phyloP scores from a whole-genome alignment of 805 yeast species.

The Tetrapisispora iriomotensis region DNA sequence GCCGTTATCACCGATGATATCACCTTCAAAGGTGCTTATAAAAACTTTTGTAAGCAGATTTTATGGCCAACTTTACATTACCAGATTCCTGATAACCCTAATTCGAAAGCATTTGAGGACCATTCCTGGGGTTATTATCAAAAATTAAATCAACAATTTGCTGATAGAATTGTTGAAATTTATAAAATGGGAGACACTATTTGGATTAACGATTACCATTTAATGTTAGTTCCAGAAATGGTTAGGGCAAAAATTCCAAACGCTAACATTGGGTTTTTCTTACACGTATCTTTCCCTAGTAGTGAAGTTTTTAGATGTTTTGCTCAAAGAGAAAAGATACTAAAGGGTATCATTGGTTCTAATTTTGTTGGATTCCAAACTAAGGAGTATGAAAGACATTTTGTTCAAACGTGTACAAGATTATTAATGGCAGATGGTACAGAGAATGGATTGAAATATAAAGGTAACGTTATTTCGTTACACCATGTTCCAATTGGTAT shows the following conservation, averaged over 20 bases:
- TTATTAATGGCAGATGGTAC: conserved; percentile 76
- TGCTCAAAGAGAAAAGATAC: conserved; percentile 70
- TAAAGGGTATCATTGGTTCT: conserved; percentile 82
- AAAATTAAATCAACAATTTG: conserved; percentile 64
- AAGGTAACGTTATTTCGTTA: conserved; percentile 47
- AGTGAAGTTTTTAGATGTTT: conserved; percentile 90
- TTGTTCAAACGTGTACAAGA: conserved; percentile 80
- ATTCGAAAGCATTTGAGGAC: conserved; percentile 88
- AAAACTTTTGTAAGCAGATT: conserved; percentile 85
- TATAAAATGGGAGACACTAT: conserved; percentile 70
- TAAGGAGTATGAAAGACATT: conserved; percentile 87
- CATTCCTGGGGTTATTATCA: conserved; percentile 87
- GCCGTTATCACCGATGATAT: conserved; percentile 69
- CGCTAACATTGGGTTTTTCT: conserved; percentile 83
- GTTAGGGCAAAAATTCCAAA: conserved; percentile 63
- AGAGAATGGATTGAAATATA: conserved; percentile 43
- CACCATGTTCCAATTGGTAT: conserved; percentile 69
- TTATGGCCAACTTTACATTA: conserved; percentile 93
- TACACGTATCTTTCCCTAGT: conserved; percentile 92
- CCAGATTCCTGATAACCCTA: conserved; percentile 92
- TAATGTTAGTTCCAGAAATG: conserved; percentile 79
- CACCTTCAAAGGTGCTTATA: conserved; percentile 83
- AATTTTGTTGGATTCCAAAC: conserved; percentile 85
- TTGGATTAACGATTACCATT: conserved; percentile 94
- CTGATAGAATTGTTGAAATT: conserved; percentile 57